Evolutionary conservation across 1,139 yeast species (phyloP).

Genomic region (Zygosaccharomyces pseudobailii): DNA sequence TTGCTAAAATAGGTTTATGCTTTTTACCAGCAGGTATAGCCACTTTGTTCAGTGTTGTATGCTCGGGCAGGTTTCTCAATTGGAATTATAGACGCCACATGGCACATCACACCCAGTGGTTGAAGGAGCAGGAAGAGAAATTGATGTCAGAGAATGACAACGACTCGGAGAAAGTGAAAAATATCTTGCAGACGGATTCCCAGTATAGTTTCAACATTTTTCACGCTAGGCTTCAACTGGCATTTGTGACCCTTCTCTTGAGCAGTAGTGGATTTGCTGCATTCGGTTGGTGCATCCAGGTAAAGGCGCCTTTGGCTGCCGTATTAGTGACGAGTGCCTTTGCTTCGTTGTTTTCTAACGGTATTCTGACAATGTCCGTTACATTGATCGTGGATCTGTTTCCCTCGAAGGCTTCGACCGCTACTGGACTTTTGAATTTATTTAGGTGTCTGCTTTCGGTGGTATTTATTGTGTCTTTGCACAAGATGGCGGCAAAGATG

Average conservation of each 20-base stretch:
- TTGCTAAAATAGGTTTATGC: slow-evolving; percentile 57
- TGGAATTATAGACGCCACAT: slow-evolving; percentile 38
- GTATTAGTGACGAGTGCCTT: slow-evolving; percentile 53
- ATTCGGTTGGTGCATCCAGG: slow-evolving; percentile 68
- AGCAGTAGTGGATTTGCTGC: slow-evolving; percentile 42
- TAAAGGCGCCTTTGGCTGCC: slow-evolving; percentile 46
- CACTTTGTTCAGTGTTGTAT: slow-evolving; percentile 48
- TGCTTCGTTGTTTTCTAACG: slow-evolving; percentile 51
- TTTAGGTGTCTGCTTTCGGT: slow-evolving; percentile 56
- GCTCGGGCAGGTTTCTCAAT: slow-evolving; percentile 47
- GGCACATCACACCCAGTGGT: slow-evolving; percentile 22
- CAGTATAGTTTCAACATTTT: slow-evolving; percentile 40
- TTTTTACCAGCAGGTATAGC: slow-evolving; percentile 59
- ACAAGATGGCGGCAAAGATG: slow-evolving; percentile 46
- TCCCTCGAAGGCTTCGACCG: slow-evolving; percentile 52
- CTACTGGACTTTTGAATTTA: slow-evolving; percentile 52
- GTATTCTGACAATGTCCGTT: slow-evolving; percentile 46
- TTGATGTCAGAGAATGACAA: slow-evolving; percentile 27
- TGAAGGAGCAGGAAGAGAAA: slow-evolving; percentile 19
- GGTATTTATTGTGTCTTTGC: slow-evolving; percentile 51
- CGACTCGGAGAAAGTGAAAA: slow-evolving; percentile 18
- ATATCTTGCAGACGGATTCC: slow-evolving; percentile 19
- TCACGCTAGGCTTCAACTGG: slow-evolving; percentile 43
- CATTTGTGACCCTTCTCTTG: slow-evolving; percentile 37
- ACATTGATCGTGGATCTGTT: slow-evolving; percentile 56